Percentiles rank a stretch among this genome's conserved stretches.
Evolutionary conservation across 495 filamentous ascomycete species (phyloP).

Genomic region (Aspergillus bertholletiae): DNA sequence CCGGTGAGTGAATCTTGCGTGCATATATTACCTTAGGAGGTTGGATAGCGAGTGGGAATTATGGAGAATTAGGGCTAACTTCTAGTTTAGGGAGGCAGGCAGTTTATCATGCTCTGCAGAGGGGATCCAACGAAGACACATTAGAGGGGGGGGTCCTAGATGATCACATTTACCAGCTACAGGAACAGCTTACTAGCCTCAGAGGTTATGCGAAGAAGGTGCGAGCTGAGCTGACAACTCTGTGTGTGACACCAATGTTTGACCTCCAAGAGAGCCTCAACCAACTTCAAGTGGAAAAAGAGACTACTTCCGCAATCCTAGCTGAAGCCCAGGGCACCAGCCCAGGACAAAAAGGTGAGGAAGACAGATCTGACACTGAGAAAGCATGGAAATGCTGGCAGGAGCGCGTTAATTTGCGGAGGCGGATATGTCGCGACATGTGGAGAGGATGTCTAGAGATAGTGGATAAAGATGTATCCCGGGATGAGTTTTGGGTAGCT

Average conservation of each 20-base stretch:
- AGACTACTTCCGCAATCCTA: conserved; percentile 37
- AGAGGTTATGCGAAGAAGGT: conserved; percentile 51
- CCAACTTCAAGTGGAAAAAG: conserved; percentile 44
- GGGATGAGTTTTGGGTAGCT: conserved; percentile 52
- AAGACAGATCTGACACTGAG: conserved; percentile 47
- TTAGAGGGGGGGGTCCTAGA: conserved; percentile 48
- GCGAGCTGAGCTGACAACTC: conserved; percentile 42
- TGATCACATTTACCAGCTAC: conserved; percentile 46
- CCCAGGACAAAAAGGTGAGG: conserved; percentile 35
- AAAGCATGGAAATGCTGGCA: conserved; percentile 51
- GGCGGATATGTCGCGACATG: conserved; percentile 49
- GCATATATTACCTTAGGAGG: background rate
- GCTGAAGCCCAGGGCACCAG: conserved; percentile 24
- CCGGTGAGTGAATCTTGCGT: conserved; percentile 36
- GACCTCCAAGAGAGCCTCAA: conserved; percentile 43
- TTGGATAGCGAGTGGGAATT: background rate
- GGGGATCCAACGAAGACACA: conserved; percentile 37
- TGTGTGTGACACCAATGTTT: conserved; percentile 50
- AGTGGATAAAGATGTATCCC: conserved; percentile 43
- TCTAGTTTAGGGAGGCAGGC: conserved; percentile 52
- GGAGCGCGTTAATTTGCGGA: conserved; percentile 38
- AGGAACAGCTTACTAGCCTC: conserved; percentile 42
- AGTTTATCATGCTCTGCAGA: conserved; percentile 60
- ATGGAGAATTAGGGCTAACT: background rate
- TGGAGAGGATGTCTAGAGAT: conserved; percentile 48